Percentiles rank a stretch among this genome's conserved stretches.
Conservation (phyloP, 2,329 filamentous ascomycete genomes). For the Epichloe elymi region DNA sequence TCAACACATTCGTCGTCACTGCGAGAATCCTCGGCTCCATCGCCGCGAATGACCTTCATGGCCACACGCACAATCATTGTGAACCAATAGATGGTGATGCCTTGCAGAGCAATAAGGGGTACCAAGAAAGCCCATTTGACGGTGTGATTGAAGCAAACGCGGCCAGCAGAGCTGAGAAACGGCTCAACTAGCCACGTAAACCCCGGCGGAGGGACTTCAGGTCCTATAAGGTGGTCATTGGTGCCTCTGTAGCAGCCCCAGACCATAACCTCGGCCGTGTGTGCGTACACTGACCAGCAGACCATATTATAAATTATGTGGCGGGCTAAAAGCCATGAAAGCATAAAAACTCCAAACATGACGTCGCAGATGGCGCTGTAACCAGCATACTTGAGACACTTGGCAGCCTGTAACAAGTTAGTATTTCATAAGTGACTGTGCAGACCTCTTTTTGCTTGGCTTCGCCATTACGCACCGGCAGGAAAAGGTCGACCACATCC, state of each 20-base stretch:
- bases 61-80: slow-evolving; percentile 76
- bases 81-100: slow-evolving; percentile 79
- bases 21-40: slow-evolving; percentile 68
- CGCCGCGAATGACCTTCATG: slow-evolving; percentile 62
- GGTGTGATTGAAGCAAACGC: slow-evolving; percentile 67
- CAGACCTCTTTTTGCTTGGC: too few species aligned
- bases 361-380: slow-evolving; percentile 66
- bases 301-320: slow-evolving; percentile 70
- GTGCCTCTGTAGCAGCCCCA: slow-evolving; percentile 59
- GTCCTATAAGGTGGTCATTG: slow-evolving; percentile 40
- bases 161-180: slow-evolving; percentile 55
- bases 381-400: slow-evolving; percentile 83
- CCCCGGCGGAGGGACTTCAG: slow-evolving; percentile 34
- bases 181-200: slow-evolving; percentile 58
- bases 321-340: slow-evolving; percentile 70
- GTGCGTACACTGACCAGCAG: slow-evolving; percentile 67
- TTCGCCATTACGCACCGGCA: slow-evolving; percentile 50
- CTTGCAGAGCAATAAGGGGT: slow-evolving; percentile 64
- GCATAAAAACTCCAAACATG: slow-evolving; percentile 74
- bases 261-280: slow-evolving; percentile 48
- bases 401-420: slow-evolving; percentile 51
- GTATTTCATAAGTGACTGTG: background rate
- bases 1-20: slow-evolving; percentile 65
- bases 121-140: slow-evolving; percentile 67
- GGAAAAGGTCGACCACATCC: slow-evolving; percentile 81